Evolutionary conservation across 495 filamentous ascomycete species (phyloP).

Genomic region (Lophium mytilinum): DNA sequence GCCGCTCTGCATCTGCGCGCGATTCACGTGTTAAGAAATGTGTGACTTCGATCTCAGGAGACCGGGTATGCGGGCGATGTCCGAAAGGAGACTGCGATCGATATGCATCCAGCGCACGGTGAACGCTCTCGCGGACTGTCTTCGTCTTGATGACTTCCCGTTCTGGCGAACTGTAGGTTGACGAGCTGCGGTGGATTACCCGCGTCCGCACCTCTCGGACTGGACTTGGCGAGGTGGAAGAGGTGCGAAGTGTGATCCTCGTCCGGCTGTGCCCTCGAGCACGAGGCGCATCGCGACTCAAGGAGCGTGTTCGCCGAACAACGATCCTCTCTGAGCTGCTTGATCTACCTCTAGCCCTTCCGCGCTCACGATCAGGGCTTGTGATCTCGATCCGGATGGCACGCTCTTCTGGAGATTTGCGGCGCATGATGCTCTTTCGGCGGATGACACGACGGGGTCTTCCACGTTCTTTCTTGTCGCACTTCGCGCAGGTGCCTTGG

Average conservation of each 20-base stretch:
- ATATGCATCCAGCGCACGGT: too few relatives aligned
- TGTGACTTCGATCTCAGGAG: neutral
- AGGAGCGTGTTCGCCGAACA: neutral
- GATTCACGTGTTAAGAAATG: neutral
- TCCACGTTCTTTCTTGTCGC: neutral
- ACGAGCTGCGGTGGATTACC: neutral
- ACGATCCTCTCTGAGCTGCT: neutral
- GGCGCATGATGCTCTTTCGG: neutral
- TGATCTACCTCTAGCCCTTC: neutral
- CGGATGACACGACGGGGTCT: neutral
- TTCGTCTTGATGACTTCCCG: neutral
- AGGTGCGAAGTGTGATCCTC: neutral
- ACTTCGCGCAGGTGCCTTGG: neutral
- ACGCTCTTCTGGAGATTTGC: neutral
- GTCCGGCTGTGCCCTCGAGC: neutral
- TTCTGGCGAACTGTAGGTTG: neutral
- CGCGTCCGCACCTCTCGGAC: neutral
- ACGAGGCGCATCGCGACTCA: neutral
- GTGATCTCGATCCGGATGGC: neutral
- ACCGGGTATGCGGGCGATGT: neutral
- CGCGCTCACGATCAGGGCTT: neutral
- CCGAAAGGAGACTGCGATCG: neutral
- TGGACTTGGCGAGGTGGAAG: neutral
- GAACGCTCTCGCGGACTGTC: neutral
- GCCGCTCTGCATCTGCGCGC: constrained; percentile 2